A percentile compares a stretch with the other conserved stretches of the same genome.
Evolutionary conservation across 73 alveolate genomes (phyloP).

Genomic region (Breviolum minutum): DNA sequence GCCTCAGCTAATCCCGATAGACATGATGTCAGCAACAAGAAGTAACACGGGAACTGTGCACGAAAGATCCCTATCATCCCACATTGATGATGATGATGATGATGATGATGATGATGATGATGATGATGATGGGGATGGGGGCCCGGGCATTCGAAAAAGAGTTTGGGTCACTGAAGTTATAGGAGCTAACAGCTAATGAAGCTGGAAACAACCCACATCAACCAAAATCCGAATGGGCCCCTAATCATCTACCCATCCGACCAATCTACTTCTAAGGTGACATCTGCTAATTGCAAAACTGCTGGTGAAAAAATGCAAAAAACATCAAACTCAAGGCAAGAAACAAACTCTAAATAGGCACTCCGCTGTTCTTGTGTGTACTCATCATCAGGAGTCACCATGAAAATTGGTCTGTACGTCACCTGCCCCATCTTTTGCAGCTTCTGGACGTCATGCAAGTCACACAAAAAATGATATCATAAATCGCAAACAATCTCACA

Average conservation of each 20-base stretch:
- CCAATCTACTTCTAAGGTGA: no score
- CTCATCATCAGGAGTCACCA: conserved; percentile 28
- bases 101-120: neutral
- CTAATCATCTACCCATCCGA: neutral
- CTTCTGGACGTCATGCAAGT: neutral
- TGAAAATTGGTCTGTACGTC: conserved; percentile 11
- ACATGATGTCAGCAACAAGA: neutral
- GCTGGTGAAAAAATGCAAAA: neutral
- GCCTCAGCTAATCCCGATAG: neutral
- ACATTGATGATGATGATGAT: neutral
- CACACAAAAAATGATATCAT: neutral
- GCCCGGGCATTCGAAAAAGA: neutral
- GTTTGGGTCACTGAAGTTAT: neutral
- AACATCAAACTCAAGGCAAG: neutral
- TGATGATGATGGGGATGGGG: neutral
- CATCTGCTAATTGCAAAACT: no score
- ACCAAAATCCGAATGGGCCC: neutral
- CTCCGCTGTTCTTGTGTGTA: conserved; percentile 51
- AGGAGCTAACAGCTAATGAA: neutral
- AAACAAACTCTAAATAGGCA: conserved; percentile 54
- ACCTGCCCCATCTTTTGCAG: conserved; percentile 1
- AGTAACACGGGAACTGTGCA: neutral
- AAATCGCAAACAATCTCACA: no score
- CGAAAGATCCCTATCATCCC: neutral
- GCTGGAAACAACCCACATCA: neutral